Evolutionary conservation across 169 alveolate species (phyloP).

Genomic region (Plasmodium fragile): DNA sequence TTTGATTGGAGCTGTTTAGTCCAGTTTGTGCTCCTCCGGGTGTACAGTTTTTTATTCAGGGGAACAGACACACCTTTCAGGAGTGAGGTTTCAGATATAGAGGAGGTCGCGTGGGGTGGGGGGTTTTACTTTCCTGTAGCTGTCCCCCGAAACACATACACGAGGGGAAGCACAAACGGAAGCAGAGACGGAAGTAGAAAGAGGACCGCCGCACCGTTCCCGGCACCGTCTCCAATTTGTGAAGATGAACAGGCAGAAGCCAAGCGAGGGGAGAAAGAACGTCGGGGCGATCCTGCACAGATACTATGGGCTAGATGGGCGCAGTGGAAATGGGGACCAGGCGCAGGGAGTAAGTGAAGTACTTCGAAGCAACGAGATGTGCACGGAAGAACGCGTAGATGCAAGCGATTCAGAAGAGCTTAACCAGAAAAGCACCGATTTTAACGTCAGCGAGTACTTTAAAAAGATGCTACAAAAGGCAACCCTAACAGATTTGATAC

Average conservation of each 20-base stretch:
- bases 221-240: neutral
- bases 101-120: neutral
- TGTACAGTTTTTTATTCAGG: neutral
- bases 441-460: slow-evolving; percentile 71
- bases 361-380: neutral
- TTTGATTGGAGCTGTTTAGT: neutral
- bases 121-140: neutral
- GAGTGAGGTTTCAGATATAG: neutral
- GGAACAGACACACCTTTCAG: neutral
- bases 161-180: neutral
- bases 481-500: slow-evolving; percentile 63
- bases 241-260: neutral
- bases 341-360: neutral
- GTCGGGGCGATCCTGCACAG: slow-evolving; percentile 31
- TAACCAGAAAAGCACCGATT: slow-evolving; percentile 40
- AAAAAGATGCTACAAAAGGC: slow-evolving; percentile 47
- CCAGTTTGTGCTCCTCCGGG: neutral
- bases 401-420: slow-evolving; percentile 14
- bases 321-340: neutral
- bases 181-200: neutral
- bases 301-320: slow-evolving; percentile 28
- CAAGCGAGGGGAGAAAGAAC: slow-evolving; percentile 29
- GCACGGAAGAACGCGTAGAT: neutral
- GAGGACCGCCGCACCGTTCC: neutral
- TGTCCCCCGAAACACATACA: neutral